These are phyloP conservation scores for Phialophora macrospora DNA, from an alignment of 2,329 filamentous ascomycete genomes.

Conservation along the genomic window DNA sequence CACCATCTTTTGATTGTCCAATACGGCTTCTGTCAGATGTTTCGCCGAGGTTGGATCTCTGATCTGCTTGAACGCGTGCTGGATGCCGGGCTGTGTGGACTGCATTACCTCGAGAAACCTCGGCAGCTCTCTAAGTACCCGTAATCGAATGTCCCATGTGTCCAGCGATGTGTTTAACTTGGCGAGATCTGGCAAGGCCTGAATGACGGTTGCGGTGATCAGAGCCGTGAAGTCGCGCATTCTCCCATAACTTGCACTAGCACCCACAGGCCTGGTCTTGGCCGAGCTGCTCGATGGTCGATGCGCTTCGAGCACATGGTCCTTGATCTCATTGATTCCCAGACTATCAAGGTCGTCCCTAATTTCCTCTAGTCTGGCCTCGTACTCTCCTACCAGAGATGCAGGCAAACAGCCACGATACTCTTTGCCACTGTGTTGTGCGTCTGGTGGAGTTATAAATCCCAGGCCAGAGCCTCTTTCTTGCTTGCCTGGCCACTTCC, in stretches of 20 bases:
- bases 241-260: slow-evolving; percentile 62
- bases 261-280: slow-evolving; percentile 47
- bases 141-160: slow-evolving; percentile 76
- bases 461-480: slow-evolving; percentile 49
- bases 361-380: slow-evolving; percentile 75
- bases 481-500: slow-evolving; percentile 59
- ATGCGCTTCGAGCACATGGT: slow-evolving; percentile 81
- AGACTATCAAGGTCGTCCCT: slow-evolving; percentile 52
- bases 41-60: slow-evolving; percentile 31
- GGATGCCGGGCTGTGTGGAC: slow-evolving; percentile 44
- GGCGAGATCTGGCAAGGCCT: slow-evolving; percentile 80
- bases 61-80: slow-evolving; percentile 44
- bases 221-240: slow-evolving; percentile 91
- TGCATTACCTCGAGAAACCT: slow-evolving; percentile 67
- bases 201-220: slow-evolving; percentile 88
- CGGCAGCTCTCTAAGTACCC: slow-evolving; percentile 75
- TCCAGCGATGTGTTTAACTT: slow-evolving; percentile 73
- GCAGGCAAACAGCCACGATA: slow-evolving; percentile 75
- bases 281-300: slow-evolving; percentile 51
- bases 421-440: slow-evolving; percentile 39
- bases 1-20: slow-evolving; percentile 55
- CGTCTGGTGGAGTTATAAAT: slow-evolving; percentile 44
- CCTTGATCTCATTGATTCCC: slow-evolving; percentile 77
- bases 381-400: slow-evolving; percentile 68
- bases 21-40: slow-evolving; percentile 44